Percentiles rank a stretch among this genome's conserved stretches.
Conservation (phyloP, 2,329 filamentous ascomycete genomes). For the Aureobasidium sp. region DNA sequence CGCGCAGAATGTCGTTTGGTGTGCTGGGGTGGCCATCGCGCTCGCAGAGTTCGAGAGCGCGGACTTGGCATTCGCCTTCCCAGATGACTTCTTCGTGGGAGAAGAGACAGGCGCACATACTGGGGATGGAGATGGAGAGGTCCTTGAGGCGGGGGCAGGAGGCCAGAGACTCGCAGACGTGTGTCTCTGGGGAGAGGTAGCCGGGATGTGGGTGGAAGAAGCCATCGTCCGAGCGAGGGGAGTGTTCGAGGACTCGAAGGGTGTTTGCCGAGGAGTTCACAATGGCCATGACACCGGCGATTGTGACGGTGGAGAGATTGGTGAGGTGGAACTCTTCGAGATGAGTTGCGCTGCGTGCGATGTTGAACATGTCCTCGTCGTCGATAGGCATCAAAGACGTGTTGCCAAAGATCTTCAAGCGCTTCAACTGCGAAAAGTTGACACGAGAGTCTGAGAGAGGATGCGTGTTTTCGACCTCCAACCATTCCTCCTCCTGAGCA, state of each 20-base stretch:
- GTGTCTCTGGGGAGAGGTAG: slow-evolving; percentile 31
- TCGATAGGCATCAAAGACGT: slow-evolving; percentile 46
- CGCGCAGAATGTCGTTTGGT: slow-evolving; percentile 20
- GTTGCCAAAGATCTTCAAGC: slow-evolving; percentile 50
- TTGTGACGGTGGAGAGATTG: slow-evolving; percentile 46
- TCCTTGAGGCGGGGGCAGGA: slow-evolving; percentile 42
- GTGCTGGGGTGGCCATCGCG: slow-evolving; percentile 20
- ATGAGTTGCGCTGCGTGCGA: slow-evolving; percentile 45
- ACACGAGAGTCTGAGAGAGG: slow-evolving; percentile 38
- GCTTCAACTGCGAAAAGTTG: slow-evolving; percentile 44
- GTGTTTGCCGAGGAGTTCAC: slow-evolving; percentile 44
- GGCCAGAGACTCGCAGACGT: slow-evolving; percentile 43
- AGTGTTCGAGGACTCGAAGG: slow-evolving; percentile 46
- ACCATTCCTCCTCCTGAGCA: slow-evolving; percentile 37
- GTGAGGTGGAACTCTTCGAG: slow-evolving; percentile 49
- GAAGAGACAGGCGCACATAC: slow-evolving; percentile 43
- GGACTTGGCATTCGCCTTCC: slow-evolving; percentile 43
- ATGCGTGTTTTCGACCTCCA: slow-evolving; percentile 34
- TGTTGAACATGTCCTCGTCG: slow-evolving; percentile 43
- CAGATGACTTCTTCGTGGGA: slow-evolving; percentile 38
- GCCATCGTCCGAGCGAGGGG: slow-evolving; percentile 45
- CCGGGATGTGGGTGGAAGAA: slow-evolving; percentile 47
- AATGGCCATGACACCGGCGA: slow-evolving; percentile 46
- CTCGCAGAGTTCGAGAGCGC: slow-evolving; percentile 41
- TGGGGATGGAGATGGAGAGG: slow-evolving; percentile 42